A percentile compares a stretch with the other conserved stretches of the same genome.
phyloP scores from a whole-genome alignment of 2,329 filamentous ascomycete species.

The Colletotrichum spaethianum region DNA sequence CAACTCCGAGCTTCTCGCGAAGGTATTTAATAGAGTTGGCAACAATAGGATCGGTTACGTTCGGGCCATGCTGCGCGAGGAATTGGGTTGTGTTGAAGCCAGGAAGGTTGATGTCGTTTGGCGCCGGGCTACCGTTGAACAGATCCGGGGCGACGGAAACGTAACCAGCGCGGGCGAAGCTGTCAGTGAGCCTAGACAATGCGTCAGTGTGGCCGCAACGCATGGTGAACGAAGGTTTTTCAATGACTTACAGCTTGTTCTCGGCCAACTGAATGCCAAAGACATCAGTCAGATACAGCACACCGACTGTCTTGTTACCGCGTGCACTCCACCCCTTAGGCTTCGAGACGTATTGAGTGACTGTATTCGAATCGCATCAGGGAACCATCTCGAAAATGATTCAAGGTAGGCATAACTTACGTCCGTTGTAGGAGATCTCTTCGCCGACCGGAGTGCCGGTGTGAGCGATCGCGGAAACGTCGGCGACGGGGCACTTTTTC shows the following conservation, averaged over 20 bases:
- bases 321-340: conserved; percentile 16
- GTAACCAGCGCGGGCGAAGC: conserved; percentile 77
- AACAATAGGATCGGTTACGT: conserved; percentile 62
- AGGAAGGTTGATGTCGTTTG: conserved; percentile 51
- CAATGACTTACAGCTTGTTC: conserved; percentile 41
- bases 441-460: conserved; percentile 37
- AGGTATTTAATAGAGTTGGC: conserved; percentile 62
- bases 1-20: conserved; percentile 62
- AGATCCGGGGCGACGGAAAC: conserved; percentile 76
- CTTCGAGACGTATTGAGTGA: conserved; percentile 38
- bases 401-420: conserved; percentile 5
- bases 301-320: conserved; percentile 20
- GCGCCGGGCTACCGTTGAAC: conserved; percentile 71
- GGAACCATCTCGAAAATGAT: not conserved
- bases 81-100: conserved; percentile 60
- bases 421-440: conserved; percentile 24
- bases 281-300: conserved; percentile 52
- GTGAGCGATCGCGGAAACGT: conserved; percentile 33
- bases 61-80: conserved; percentile 55
- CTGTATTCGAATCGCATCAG: not conserved
- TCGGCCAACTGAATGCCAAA: conserved; percentile 52
- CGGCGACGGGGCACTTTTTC: conserved; percentile 26
- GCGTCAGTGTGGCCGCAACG: not conserved
- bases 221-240: no score
- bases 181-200: conserved; percentile 67